Conservation (phyloP, 2,329 filamentous ascomycete species). For the Beauveria sp. region DNA sequence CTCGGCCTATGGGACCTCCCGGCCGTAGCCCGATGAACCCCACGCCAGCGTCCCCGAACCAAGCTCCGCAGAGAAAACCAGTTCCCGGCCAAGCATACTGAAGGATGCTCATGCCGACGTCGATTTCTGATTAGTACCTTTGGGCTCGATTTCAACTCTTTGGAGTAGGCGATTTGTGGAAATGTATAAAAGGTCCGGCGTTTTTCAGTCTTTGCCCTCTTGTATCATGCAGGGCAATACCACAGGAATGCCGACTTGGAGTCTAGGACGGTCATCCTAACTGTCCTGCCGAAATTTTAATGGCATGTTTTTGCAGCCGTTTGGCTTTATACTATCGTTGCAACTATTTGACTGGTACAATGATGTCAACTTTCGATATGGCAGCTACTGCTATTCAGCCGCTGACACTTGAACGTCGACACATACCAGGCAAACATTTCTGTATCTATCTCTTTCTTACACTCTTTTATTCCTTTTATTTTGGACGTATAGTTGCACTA, state of each 20-base stretch:
- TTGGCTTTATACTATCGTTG: not conserved
- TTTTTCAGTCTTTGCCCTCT: constrained; percentile 13
- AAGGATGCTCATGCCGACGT: constrained; percentile 10
- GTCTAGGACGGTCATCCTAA: not conserved
- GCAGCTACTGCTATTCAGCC: constrained; percentile 14
- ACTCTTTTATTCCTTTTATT: not conserved
- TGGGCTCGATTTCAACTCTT: not conserved
- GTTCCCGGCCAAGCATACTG: constrained; percentile 48
- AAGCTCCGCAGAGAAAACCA: constrained; percentile 36
- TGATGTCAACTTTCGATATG: constrained; percentile 11
- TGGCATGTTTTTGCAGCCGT: not conserved
- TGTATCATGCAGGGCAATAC: constrained; percentile 8
- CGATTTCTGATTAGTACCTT: constrained; percentile 6
- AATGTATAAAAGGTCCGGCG: constrained; percentile 19
- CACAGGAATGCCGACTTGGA: not conserved
- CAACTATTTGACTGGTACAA: not conserved
- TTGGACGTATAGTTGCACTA: not conserved
- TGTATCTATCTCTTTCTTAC: constrained; percentile 13
- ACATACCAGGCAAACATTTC: not conserved
- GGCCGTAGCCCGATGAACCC: constrained; percentile 41
- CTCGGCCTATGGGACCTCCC: constrained; percentile 32
- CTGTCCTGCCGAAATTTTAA: constrained; percentile 17
- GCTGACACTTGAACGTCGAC: constrained; percentile 17
- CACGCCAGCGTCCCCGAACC: constrained; percentile 23
- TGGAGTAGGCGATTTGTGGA: constrained; percentile 3